Conservation (phyloP, 2,329 filamentous ascomycete genomes). For the Pseudogymnoascus sp. region DNA sequence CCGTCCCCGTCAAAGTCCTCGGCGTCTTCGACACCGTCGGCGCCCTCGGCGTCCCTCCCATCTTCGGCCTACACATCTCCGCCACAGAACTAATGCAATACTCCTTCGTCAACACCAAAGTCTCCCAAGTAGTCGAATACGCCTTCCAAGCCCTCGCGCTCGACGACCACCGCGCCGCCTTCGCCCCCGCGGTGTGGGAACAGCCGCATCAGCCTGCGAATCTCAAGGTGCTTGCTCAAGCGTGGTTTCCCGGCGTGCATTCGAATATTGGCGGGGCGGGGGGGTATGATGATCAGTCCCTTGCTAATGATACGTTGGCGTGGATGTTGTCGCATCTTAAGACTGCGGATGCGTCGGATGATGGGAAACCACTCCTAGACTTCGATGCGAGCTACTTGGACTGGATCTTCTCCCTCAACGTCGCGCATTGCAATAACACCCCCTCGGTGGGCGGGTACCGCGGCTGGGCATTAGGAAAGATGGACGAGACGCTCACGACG, state of each 20-base stretch:
- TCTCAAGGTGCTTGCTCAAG: conserved; percentile 34
- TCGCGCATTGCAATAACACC: conserved; percentile 15
- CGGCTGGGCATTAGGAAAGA: conserved; percentile 27
- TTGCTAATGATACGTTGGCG: conserved; percentile 41
- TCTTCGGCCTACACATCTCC: conserved; percentile 28
- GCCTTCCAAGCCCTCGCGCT: conserved; percentile 46
- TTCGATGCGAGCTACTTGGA: conserved; percentile 29
- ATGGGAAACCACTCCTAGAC: conserved; percentile 26
- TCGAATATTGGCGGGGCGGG: conserved; percentile 40
- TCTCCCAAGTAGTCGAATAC: conserved; percentile 36
- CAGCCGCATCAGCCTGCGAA: conserved; percentile 13
- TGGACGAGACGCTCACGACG: conserved; percentile 25
- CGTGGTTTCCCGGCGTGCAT: conserved; percentile 42
- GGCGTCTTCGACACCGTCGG: conserved; percentile 47
- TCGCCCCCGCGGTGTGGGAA: conserved; percentile 36
- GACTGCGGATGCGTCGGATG: conserved; percentile 2
- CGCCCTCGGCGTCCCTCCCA: conserved; percentile 37
- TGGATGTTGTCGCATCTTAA: conserved; percentile 41
- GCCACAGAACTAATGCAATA: conserved; percentile 25
- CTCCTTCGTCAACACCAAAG: conserved; percentile 38
- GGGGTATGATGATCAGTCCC: conserved; percentile 40
- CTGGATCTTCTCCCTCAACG: conserved; percentile 21
- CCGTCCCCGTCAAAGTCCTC: conserved; percentile 38
- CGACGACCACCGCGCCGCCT: conserved; percentile 39
- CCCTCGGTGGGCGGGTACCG: conserved; percentile 13